These are phyloP conservation scores for Cadophora malorum DNA, from an alignment of 2,329 filamentous ascomycete genomes.

Conservation along the genomic window DNA sequence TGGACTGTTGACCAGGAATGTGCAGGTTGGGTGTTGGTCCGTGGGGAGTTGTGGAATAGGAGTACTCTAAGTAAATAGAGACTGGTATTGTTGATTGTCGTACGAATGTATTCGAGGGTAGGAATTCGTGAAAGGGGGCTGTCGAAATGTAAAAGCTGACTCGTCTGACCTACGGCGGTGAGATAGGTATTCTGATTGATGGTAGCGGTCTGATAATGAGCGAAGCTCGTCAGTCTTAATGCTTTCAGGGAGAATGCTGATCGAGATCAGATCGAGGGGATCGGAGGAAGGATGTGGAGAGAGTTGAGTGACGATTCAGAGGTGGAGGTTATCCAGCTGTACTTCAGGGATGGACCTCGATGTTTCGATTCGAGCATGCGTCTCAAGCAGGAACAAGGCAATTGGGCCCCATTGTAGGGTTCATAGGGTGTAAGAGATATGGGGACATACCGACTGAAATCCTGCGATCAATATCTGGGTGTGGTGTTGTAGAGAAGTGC, in stretches of 20 bases:
- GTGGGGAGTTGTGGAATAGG: slow-evolving; percentile 13
- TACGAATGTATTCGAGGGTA: slow-evolving; percentile 24
- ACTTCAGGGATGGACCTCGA: slow-evolving; percentile 27
- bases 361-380: slow-evolving; percentile 4
- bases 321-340: slow-evolving; percentile 17
- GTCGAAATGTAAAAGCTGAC: slow-evolving; percentile 29
- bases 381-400: slow-evolving; percentile 14
- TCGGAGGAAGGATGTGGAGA: slow-evolving; percentile 17
- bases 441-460: slow-evolving; percentile 29
- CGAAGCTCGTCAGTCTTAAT: slow-evolving; percentile 21
- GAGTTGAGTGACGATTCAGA: slow-evolving; percentile 14
- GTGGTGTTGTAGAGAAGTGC: neutral
- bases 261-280: neutral
- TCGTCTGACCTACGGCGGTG: slow-evolving; percentile 30
- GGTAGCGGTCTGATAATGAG: slow-evolving; percentile 24
- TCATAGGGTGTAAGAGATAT: slow-evolving; percentile 22
- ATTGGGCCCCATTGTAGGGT: slow-evolving; percentile 19
- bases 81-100: slow-evolving; percentile 20
- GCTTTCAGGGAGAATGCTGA: slow-evolving; percentile 8
- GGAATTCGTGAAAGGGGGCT: slow-evolving; percentile 24
- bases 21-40: slow-evolving; percentile 25
- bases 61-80: slow-evolving; percentile 26
- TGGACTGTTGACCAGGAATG: slow-evolving; percentile 24
- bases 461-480: slow-evolving; percentile 14
- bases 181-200: slow-evolving; percentile 21